Base-by-base conservation (phyloP, 345 rosid genomes). In the Populus pruinosa region DNA sequence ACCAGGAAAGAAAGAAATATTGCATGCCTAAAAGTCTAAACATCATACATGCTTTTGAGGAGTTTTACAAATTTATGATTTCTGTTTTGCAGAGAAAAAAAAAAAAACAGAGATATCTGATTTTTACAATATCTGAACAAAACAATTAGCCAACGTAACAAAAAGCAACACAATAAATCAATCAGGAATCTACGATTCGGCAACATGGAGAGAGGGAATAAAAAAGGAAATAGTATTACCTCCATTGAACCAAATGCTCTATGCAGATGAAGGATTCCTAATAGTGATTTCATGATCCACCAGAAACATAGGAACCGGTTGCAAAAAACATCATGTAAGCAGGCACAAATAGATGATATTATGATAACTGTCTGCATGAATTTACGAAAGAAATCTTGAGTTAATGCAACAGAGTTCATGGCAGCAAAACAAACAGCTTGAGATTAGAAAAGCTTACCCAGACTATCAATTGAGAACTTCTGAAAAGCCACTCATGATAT, bases 211-310 rank as follows among this genome's bases (percentile, higher is more conserved):
- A 70, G n/a, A 56, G 47, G 17, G 41, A 49, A n/a, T 64, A 59
- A 38, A n/a, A n/a, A 10, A 0, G 14, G 59, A 50, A 65, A 73
- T 63, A 67, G 36, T 56, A 35, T 38, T 83, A 84, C 87, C 88
- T 86, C 90, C 47, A 69, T 72, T 69, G 81, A 82, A 67, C 76
- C 62, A 84, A 88, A 88, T 67, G 78, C 12, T 55, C 27, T 81
- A 63, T 76, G 86, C 77, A 92, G 85, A 87, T 83, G 87, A 50
- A 90, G 72, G 63, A 87, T 73, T 69, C 81, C 90, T 36, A 77
- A 66, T 55, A 91, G 3, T 59, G 87, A 77, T 84, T 89, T 92
- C 72, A 91, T 38, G 78, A 83, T 76, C 96, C 97, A 94, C 96
- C 96, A 91, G 85, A 92, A 82, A 82, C 91, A 91, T 53, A 91